Percentiles rank a stretch among this genome's conserved stretches.
Evolutionary conservation across 2,329 filamentous ascomycete species (phyloP).

Genomic region (Parastagonospora nodorum): DNA sequence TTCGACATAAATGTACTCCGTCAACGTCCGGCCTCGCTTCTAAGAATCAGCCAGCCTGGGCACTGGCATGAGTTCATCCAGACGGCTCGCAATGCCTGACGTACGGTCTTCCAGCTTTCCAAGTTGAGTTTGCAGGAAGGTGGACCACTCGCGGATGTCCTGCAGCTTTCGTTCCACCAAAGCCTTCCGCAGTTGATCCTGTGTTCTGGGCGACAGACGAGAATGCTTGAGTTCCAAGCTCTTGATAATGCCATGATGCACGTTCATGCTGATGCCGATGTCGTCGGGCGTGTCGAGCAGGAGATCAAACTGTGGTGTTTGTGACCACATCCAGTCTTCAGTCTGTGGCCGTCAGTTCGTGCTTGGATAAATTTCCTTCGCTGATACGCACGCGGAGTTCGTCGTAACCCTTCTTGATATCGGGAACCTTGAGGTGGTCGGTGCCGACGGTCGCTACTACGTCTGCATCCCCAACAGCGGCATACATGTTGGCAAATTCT

Average conservation of each 20-base stretch:
- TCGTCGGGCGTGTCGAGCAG: constrained; percentile 54
- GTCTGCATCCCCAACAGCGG: constrained; percentile 44
- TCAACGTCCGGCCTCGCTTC: too few relatives aligned
- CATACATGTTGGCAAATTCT: constrained; percentile 71
- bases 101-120: constrained; percentile 17
- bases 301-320: constrained; percentile 84
- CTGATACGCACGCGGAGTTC: constrained; percentile 62
- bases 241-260: constrained; percentile 63
- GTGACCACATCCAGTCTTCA: constrained; percentile 76
- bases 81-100: constrained; percentile 16
- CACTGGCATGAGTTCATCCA: constrained; percentile 29
- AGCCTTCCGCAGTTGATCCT: constrained; percentile 19
- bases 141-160: constrained; percentile 52
- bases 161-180: constrained; percentile 53
- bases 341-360: constrained; percentile 55
- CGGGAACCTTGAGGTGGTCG: constrained; percentile 54
- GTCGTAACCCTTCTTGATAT: constrained; percentile 65
- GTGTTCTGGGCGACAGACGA: constrained; percentile 4
- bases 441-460: constrained; percentile 58
- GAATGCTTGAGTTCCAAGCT: constrained; percentile 46
- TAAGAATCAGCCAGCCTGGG: constrained; percentile 11
- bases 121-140: constrained; percentile 23
- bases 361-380: neutral
- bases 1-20: too few relatives aligned
- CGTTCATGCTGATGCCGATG: constrained; percentile 30